These are phyloP conservation scores for Boletus speciosus DNA, from an alignment of 768 basidiomycete genomes.

Conservation along the genomic window DNA sequence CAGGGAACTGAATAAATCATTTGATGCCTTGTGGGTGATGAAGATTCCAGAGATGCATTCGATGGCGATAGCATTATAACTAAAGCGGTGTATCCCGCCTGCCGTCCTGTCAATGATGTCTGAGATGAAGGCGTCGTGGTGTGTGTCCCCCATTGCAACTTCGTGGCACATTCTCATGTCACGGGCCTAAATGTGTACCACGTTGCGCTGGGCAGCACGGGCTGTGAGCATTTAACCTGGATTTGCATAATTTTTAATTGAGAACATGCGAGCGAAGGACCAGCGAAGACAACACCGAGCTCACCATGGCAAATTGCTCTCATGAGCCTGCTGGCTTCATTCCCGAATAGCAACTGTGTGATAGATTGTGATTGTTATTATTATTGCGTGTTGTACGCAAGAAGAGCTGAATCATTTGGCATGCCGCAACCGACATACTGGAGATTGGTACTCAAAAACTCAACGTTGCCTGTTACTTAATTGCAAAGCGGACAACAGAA, in stretches of 20 bases:
- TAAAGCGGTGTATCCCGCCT: constrained; percentile 5
- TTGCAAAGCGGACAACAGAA: constrained; percentile 16
- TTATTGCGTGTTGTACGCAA: constrained; percentile 2
- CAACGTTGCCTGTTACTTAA: constrained; percentile 14
- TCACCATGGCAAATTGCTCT: constrained; percentile 16
- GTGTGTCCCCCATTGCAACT: constrained; percentile 6
- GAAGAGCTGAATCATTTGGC: background rate
- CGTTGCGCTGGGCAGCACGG: constrained; percentile 13
- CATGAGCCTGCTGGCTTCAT: constrained; percentile 11
- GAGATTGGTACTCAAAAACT: constrained; percentile 1
- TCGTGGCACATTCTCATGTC: constrained; percentile 26
- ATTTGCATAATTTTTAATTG: constrained; percentile 8
- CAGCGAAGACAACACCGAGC: constrained; percentile 12
- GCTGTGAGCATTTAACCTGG: constrained; percentile 18
- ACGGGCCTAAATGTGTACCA: constrained; percentile 9
- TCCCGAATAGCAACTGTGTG: constrained; percentile 12
- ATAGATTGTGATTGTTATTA: constrained; percentile 15
- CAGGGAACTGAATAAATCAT: constrained; percentile 11
- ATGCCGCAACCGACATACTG: constrained; percentile 3
- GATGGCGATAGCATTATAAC: constrained; percentile 11
- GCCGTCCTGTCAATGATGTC: constrained; percentile 3
- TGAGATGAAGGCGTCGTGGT: constrained; percentile 16
- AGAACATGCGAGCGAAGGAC: constrained; percentile 14
- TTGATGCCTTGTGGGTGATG: constrained; percentile 15
- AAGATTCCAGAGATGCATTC: constrained; percentile 5